A percentile compares a stretch with the other conserved stretches of the same genome.
Evolutionary conservation across 1,139 yeast species (phyloP).

Genomic region (Pichia terricola): DNA sequence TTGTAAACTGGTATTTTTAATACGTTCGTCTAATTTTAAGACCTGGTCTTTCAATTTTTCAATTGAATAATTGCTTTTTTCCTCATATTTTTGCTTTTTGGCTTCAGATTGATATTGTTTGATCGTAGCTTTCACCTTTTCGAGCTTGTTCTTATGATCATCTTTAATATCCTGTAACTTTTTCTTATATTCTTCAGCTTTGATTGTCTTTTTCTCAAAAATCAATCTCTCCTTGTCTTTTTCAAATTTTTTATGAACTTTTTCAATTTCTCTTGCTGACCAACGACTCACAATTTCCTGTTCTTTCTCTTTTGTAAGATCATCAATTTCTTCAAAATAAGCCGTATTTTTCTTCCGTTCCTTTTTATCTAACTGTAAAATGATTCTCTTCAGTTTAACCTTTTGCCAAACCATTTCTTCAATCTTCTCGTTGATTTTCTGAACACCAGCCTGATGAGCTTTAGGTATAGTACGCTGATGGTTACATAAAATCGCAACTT

Average conservation of each 20-base stretch:
- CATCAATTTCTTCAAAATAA: conserved; percentile 65
- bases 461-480: conserved; percentile 92
- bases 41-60: conserved; percentile 72
- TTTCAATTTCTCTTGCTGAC: conserved; percentile 62
- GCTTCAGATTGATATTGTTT: conserved; percentile 51
- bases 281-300: conserved; percentile 46
- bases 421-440: conserved; percentile 65
- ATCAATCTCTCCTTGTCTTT: conserved; percentile 31
- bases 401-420: conserved; percentile 81
- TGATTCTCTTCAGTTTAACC: conserved; percentile 61
- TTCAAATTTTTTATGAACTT: conserved; percentile 31
- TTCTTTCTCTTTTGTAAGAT: conserved; percentile 57
- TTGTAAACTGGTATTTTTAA: conserved; percentile 58
- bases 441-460: conserved; percentile 71
- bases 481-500: conserved; percentile 92
- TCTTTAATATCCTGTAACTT: conserved; percentile 44
- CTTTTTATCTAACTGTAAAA: conserved; percentile 53
- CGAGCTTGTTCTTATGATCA: conserved; percentile 37
- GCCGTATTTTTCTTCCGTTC: conserved; percentile 42
- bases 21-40: conserved; percentile 63
- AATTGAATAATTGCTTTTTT: conserved; percentile 45
- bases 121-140: conserved; percentile 46
- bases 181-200: conserved; percentile 41
- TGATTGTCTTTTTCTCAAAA: conserved; percentile 46
- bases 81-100: conserved; percentile 49